Percentiles rank a stretch among this genome's conserved stretches.
Conservation (phyloP, 352 stramenopile species). For the Phytophthora fragariaefolia region DNA sequence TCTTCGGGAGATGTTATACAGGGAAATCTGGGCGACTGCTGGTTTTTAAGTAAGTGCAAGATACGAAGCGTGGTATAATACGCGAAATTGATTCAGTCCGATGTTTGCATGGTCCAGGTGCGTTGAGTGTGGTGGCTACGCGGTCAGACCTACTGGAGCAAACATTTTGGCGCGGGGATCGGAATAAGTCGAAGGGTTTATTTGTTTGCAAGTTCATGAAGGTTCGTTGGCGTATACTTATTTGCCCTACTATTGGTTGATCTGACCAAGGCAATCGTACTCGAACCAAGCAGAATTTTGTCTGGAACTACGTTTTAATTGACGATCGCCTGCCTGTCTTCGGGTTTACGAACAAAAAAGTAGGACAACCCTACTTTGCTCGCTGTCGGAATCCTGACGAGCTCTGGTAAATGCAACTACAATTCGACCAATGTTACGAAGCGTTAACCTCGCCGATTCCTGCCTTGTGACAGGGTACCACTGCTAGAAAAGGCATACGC, state of each 20-base stretch:
- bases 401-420: constrained; percentile 61
- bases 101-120: constrained; percentile 51
- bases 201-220: constrained; percentile 95
- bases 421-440: not conserved
- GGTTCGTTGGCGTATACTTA: constrained; percentile 33
- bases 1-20: constrained; percentile 90
- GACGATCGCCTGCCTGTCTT: constrained; percentile 90
- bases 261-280: not conserved
- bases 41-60: constrained; percentile 84
- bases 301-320: constrained; percentile 93
- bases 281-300: constrained; percentile 70
- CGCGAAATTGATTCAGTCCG: not conserved
- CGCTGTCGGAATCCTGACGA: constrained; percentile 88
- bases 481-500: constrained; percentile 94
- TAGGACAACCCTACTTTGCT: constrained; percentile 86
- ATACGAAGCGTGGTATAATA: not conserved
- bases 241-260: too few species aligned
- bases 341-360: constrained; percentile 79
- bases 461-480: constrained; percentile 64
- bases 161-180: constrained; percentile 78
- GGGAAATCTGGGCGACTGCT: constrained; percentile 92
- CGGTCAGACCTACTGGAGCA: constrained; percentile 80
- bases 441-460: not conserved
- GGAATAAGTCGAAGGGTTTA: constrained; percentile 78
- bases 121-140: constrained; percentile 88